Percentiles rank a stretch among this genome's conserved stretches.
Conservation (phyloP, 1,284 basidiomycete species). For the Fomitopsis schrenkii region DNA sequence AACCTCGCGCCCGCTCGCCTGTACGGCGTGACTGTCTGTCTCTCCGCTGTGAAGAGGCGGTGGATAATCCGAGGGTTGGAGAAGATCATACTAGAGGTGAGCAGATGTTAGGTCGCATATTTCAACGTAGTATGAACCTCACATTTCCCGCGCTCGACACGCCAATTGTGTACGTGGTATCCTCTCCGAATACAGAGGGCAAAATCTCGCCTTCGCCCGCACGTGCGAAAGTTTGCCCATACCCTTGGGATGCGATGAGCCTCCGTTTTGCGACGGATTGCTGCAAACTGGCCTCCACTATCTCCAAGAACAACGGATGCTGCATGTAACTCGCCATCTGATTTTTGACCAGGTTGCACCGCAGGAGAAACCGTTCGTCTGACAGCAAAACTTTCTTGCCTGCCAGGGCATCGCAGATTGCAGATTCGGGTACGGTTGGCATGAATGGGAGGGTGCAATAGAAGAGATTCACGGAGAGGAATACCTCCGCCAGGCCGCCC, state of each 20-base stretch:
- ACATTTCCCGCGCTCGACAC: constrained; percentile 23
- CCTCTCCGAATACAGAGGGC: neutral
- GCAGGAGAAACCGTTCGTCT: constrained; percentile 40
- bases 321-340: constrained; percentile 31
- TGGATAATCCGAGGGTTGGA: constrained; percentile 6
- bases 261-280: constrained; percentile 19
- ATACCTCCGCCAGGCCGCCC: constrained; percentile 43
- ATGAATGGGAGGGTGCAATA: constrained; percentile 45
- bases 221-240: neutral
- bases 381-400: constrained; percentile 39
- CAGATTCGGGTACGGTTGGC: constrained; percentile 26
- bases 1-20: neutral
- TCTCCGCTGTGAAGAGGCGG: neutral
- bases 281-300: constrained; percentile 28
- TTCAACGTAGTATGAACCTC: constrained; percentile 8
- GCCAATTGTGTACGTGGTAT: neutral
- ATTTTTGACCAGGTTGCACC: constrained; percentile 34
- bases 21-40: neutral
- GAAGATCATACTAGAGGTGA: constrained; percentile 1
- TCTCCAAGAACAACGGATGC: constrained; percentile 48
- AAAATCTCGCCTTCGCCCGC: neutral
- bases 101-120: constrained; percentile 7
- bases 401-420: constrained; percentile 33
- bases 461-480: constrained; percentile 41
- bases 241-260: constrained; percentile 12